Evolutionary conservation across 768 basidiomycete species (phyloP), one percentile per base, ranked within the genome.

Genomic region (Boletus subcaerulescens): DNA sequence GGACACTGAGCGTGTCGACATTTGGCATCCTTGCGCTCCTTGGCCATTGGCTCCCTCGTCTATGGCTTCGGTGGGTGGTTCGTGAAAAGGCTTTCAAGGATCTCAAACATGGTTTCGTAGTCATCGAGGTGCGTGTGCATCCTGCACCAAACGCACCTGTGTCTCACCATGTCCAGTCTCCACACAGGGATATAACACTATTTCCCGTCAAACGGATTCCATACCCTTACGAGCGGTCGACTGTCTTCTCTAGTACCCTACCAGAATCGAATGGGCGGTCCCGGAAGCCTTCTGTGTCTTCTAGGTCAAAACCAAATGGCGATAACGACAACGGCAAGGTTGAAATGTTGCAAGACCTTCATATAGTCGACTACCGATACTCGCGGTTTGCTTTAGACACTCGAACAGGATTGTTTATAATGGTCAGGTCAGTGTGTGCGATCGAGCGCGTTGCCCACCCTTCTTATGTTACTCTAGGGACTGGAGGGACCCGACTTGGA

Each of bases 41-140:
- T 10, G 95, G 94, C 4, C 86, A 93, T 64, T 99, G 97, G 97
- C 85, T 97, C 60, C 97, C 97, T 52, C 82, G 80, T 6, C 60
- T 94, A 26, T 98, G 97, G 97, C 81, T 98, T 48, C 83, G 83
- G 29, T 95, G 88, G 82, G 89, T 91, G 20, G 84, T 92, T 2
- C 78, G 74, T 43, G 91, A 95, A 70, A 91, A 82, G 50, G 87
- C 89, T 20, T 99, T 98, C 64, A 82, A 83, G 45, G 74, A 90
- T 52, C 76, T 84, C 10, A 70, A 73, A 35, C 73, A 83, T 60
- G 91, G 90, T 5, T 87, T 93, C 61, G 79, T 97, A 39, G 89
- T 95, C 17, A 85, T 96, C 36, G 94, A 99, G 83, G 95, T 97
- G 60, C 55, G 87, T 73, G 39, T 7, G 2, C 5, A 29, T 32